A percentile compares a stretch with the other conserved stretches of the same genome.
Conservation (phyloP, 352 stramenopile genomes). For the Phytophthora quininea region DNA sequence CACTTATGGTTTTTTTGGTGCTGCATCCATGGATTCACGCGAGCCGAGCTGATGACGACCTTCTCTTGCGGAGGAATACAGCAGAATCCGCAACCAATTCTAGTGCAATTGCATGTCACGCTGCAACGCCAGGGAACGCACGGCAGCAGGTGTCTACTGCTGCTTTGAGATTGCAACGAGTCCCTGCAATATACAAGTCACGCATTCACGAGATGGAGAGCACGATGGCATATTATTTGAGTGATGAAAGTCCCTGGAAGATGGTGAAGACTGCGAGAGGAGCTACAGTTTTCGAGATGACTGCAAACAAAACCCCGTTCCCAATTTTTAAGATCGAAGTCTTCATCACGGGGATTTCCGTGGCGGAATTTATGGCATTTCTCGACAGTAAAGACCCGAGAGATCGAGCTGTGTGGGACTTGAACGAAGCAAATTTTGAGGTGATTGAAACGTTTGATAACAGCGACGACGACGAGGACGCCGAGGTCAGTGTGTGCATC, state of each 20-base stretch:
- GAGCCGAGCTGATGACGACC: not conserved
- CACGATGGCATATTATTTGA: slow-evolving; percentile 41
- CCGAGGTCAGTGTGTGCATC: slow-evolving; percentile 42
- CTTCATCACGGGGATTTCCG: slow-evolving; percentile 49
- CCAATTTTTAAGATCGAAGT: slow-evolving; percentile 61
- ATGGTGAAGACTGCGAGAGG: slow-evolving; percentile 36
- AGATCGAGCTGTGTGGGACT: slow-evolving; percentile 55
- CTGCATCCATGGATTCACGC: slow-evolving; percentile 63
- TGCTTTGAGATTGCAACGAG: not conserved
- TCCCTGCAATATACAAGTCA: slow-evolving; percentile 34
- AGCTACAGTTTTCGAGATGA: slow-evolving; percentile 54
- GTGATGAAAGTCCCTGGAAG: slow-evolving; percentile 47
- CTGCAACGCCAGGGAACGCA: not conserved
- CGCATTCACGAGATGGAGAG: slow-evolving; percentile 33
- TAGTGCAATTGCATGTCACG: slow-evolving; percentile 3
- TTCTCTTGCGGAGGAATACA: not conserved
- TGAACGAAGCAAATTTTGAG: slow-evolving; percentile 54
- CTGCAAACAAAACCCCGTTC: slow-evolving; percentile 41
- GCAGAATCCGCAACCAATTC: slow-evolving; percentile 3
- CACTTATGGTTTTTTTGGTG: slow-evolving; percentile 59
- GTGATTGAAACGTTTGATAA: slow-evolving; percentile 51
- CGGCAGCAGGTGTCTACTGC: not conserved
- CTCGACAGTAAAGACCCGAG: slow-evolving; percentile 48
- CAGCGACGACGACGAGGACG: slow-evolving; percentile 23
- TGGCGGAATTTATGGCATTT: slow-evolving; percentile 47